Evolutionary conservation across 2,329 filamentous ascomycete species (phyloP), one percentile per base, ranked within the genome.

Genomic region (Aspergillus neoniger): DNA sequence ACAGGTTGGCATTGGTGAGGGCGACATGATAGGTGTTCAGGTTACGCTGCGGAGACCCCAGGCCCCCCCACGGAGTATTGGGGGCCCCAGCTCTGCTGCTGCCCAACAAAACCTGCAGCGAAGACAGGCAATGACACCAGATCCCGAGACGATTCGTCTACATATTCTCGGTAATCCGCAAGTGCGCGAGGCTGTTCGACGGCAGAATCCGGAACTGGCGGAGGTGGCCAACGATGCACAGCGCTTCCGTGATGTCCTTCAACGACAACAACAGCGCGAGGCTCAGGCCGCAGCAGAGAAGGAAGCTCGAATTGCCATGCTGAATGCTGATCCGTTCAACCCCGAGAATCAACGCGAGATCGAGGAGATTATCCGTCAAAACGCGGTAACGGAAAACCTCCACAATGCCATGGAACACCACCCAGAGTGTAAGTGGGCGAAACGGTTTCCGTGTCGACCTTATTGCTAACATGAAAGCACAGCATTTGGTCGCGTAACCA

Each of bases 351-450:
- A 99, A 78, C 85, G 85, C 50, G 91, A 89, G 79, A 99, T 99
- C 64, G 94, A 95, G 73, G 95, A 99, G 79, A 96, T 98, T 78
- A 99, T 99, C 72, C 88, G 95, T 58, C 91, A 97, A 77, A 91
- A 98, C 78, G 85, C 89, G 15, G 94, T 99, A 49, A 92, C 94
- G 77, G 92, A 97, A 79, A 99, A 99, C 72, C 78, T 98, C 62
- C 92, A 98, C 73, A 95, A 93, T 78, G 95, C 95, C 44, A 94
- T 97, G 85, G 94, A 98, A 78, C 89, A 98, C 78, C 96, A 96
- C 71, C 95, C 95, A 0, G 95, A 98, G 85, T 94, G 94, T 96
- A 79, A 69, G 84, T 78, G 47, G 50, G 19, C 23, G 36, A 21
- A 19, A 23, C 21, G 43, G 14, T 19, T 57, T 51, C 51, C 49